Percentiles rank a stretch among this genome's conserved stretches.
Conservation (phyloP, 2,329 filamentous ascomycete genomes). For the Septoria petroselini region DNA sequence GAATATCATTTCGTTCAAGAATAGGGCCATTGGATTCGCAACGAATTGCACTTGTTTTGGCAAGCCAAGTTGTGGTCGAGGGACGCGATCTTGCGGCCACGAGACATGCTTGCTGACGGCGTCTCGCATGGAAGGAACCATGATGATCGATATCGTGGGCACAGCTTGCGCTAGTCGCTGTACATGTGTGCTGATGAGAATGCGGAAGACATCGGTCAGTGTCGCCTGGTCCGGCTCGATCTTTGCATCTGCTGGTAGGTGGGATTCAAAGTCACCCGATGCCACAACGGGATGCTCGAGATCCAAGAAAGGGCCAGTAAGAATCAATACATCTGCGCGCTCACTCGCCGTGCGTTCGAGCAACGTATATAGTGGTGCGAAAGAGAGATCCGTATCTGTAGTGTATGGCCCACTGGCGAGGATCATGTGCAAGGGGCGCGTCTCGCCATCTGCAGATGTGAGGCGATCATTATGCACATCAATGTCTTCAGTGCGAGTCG, state of each 20-base stretch:
- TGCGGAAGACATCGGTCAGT: constrained; percentile 77
- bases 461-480: constrained; percentile 68
- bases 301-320: constrained; percentile 87
- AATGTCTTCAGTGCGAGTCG: constrained; percentile 64
- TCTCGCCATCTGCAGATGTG: constrained; percentile 57
- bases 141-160: constrained; percentile 75
- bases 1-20: constrained; percentile 80
- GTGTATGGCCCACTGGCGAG: constrained; percentile 87
- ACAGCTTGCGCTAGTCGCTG: constrained; percentile 66
- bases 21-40: constrained; percentile 86
- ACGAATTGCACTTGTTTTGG: constrained; percentile 73
- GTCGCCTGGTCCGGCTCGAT: constrained; percentile 67
- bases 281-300: constrained; percentile 85
- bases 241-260: constrained; percentile 42
- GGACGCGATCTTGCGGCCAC: constrained; percentile 75
- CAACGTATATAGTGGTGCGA: constrained; percentile 78
- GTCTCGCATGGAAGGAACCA: constrained; percentile 80
- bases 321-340: constrained; percentile 72
- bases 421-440: constrained; percentile 69
- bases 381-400: constrained; percentile 86
- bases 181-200: constrained; percentile 71
- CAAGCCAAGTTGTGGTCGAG: constrained; percentile 69
- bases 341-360: constrained; percentile 72
- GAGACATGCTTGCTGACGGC: constrained; percentile 77
- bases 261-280: constrained; percentile 45